A percentile compares a stretch with the other conserved stretches of the same genome.
Conservation (phyloP, 441 rosid species). For the Pelargonium cotyledonis region DNA sequence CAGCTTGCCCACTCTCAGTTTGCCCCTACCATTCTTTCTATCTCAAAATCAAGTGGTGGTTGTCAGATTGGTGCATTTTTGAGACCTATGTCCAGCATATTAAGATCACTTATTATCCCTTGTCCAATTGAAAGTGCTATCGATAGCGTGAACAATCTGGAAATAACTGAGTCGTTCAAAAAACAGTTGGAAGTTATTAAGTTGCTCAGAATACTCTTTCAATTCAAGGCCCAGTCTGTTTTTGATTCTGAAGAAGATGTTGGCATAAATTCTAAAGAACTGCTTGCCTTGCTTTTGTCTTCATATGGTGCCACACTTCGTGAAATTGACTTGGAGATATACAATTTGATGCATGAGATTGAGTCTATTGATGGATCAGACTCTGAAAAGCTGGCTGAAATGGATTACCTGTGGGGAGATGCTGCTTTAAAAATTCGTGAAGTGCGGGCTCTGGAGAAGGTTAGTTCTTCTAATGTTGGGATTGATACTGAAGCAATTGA, state of each 20-base stretch:
- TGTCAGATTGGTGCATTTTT: slow-evolving; percentile 49
- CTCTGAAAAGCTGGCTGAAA: slow-evolving; percentile 35
- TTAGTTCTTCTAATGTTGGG: slow-evolving; percentile 28
- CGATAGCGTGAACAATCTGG: slow-evolving; percentile 24
- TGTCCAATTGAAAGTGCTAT: slow-evolving; percentile 22
- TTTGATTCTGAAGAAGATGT: slow-evolving; percentile 39
- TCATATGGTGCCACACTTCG: slow-evolving; percentile 83
- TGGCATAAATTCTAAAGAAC: slow-evolving; percentile 60
- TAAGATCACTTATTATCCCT: slow-evolving; percentile 45
- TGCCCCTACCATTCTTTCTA: slow-evolving; percentile 45
- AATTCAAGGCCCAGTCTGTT: slow-evolving; percentile 20
- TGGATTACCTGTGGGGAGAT: slow-evolving; percentile 76
- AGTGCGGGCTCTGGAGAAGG: slow-evolving; percentile 40
- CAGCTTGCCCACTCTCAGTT: slow-evolving; percentile 86
- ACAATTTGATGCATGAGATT: slow-evolving; percentile 54
- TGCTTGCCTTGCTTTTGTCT: slow-evolving; percentile 64
- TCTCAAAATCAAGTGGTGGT: slow-evolving; percentile 27
- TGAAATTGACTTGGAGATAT: slow-evolving; percentile 72
- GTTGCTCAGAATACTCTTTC: slow-evolving; percentile 58
- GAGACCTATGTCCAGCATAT: slow-evolving; percentile 70
- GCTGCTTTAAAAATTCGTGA: slow-evolving; percentile 56
- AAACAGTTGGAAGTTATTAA: slow-evolving; percentile 65
- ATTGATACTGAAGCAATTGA: slow-evolving; percentile 41
- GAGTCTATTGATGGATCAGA: slow-evolving; percentile 40
- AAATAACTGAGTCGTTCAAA: slow-evolving; percentile 26